Base-by-base conservation (phyloP, 306 rosid species). In the Quercus wislizeni region DNA sequence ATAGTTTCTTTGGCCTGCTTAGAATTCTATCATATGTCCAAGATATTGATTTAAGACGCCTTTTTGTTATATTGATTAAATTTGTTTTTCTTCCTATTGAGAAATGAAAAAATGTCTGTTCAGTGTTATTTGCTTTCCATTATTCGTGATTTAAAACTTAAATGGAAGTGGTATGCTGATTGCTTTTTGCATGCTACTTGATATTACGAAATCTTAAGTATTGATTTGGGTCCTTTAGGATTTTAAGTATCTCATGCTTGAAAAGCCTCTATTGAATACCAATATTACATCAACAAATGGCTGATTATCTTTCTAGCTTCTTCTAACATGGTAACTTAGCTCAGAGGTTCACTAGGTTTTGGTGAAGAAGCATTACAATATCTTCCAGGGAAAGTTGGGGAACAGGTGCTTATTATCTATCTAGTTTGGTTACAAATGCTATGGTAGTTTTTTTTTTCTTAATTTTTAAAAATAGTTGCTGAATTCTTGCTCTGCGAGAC, bases 301-400 rank as follows among this genome's bases (percentile, higher is more conserved):
- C 62, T 70, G 25, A 61, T 73, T 64, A 38, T 62, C n/a, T 61
- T 54, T 25, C 65, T 12, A 49, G 38, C 59, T 54, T n/a, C 73
- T 80, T 81, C 84, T 84, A 54, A 78, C 83, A 54, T 82, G 41
- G 65, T 72, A 55, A 55, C 82, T 76, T 75, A 78, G 89, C 69
- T 74, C 90, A 95, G 99, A 85, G 99, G 99, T 75, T 93, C 97
- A 30, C 8, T 90, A 78, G 97, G 99, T n/a, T 95, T 95, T 85
- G 99, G 99, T 18, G 99, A 93, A 89, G 98, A 95, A 70, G 96
- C 99, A 73, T 86, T 95, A 83, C 99, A 92, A 77, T 94, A 97
- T 83, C 89, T 94, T 83, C 99, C 88, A 0, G 99, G 99, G 68
- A 91, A 90, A 84, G 1, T 78, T 74, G 99, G 99, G 64, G 80